Conservation (phyloP, 352 stramenopile species). For the Phytophthora sp. region DNA sequence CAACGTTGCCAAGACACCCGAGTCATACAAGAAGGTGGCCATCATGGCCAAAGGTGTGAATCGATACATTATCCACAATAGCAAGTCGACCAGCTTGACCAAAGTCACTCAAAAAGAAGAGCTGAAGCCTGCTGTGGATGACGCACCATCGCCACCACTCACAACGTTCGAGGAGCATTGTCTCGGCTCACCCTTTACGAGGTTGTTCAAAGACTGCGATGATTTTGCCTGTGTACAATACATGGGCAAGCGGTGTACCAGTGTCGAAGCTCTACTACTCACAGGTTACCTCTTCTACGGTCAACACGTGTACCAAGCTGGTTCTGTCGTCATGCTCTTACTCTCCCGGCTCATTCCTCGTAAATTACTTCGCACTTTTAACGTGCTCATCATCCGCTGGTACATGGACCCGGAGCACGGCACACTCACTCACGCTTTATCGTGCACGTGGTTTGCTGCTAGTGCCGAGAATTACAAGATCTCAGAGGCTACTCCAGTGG, state of each 20-base stretch:
- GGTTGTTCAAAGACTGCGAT: conserved; percentile 30
- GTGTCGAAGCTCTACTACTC: conserved; percentile 35
- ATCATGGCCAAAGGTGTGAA: conserved; percentile 20
- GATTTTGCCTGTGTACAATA: conserved; percentile 26
- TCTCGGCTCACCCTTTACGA: conserved; percentile 30
- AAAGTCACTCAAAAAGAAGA: conserved; percentile 1
- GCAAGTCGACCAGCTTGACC: background rate
- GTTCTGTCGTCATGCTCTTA: conserved; percentile 32
- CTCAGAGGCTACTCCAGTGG: conserved; percentile 32
- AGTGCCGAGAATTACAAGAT: conserved; percentile 42
- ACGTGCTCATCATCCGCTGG: conserved; percentile 36
- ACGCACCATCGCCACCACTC: too few species aligned
- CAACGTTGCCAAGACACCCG: background rate
- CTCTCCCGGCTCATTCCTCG: conserved; percentile 30
- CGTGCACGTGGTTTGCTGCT: conserved; percentile 37
- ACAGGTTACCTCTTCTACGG: conserved; percentile 39
- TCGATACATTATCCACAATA: conserved; percentile 18
- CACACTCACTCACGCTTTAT: conserved; percentile 24
- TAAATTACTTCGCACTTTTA: conserved; percentile 38
- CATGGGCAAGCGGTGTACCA: conserved; percentile 27
- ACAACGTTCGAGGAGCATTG: conserved; percentile 39
- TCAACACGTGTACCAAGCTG: conserved; percentile 35
- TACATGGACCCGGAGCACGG: conserved; percentile 28
- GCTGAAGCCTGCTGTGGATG: too few species aligned
- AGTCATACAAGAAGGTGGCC: conserved; percentile 15